A percentile compares a stretch with the other conserved stretches of the same genome.
Evolutionary conservation across 768 basidiomycete genomes (phyloP).

Genomic region (Pleurotus djamor): DNA sequence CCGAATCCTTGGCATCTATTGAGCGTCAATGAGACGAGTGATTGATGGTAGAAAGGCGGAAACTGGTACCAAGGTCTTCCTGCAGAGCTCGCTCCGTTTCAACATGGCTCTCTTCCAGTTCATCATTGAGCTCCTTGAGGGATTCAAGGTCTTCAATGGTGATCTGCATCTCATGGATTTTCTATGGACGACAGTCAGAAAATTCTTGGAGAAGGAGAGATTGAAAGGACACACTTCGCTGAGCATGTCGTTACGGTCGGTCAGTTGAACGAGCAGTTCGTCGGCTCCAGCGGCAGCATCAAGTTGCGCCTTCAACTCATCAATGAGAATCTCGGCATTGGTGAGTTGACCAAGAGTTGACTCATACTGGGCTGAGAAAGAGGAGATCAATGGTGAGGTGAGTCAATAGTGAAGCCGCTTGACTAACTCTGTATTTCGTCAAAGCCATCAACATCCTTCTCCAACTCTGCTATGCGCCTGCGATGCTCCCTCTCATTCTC

Average conservation of each 20-base stretch:
- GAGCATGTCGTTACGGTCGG: constrained; percentile 89
- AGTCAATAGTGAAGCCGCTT: neutral
- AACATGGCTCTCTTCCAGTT: constrained; percentile 93
- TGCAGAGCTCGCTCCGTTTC: constrained; percentile 92
- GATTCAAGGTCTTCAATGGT: constrained; percentile 96
- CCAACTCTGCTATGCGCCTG: constrained; percentile 79
- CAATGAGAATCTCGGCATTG: constrained; percentile 89
- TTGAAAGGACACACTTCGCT: constrained; percentile 64
- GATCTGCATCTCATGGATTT: constrained; percentile 97
- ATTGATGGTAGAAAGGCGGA: neutral
- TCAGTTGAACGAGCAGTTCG: constrained; percentile 94
- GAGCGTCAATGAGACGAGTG: neutral
- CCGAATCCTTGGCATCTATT: constrained; percentile 66
- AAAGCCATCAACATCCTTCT: constrained; percentile 76
- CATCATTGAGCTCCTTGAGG: constrained; percentile 93
- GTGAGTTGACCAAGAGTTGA: constrained; percentile 74
- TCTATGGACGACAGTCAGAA: constrained; percentile 41
- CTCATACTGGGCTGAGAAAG: constrained; percentile 68
- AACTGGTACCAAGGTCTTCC: constrained; percentile 75
- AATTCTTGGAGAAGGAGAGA: neutral
- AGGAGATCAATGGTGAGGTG: constrained; percentile 6
- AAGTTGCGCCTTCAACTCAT: constrained; percentile 90
- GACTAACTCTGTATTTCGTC: constrained; percentile 78
- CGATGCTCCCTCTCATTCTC: constrained; percentile 88
- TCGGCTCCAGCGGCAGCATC: constrained; percentile 96